Evolutionary conservation across 805 yeast genomes (phyloP), one percentile per base, ranked within the genome.

Genomic region (Yamadazyma laniorum): DNA sequence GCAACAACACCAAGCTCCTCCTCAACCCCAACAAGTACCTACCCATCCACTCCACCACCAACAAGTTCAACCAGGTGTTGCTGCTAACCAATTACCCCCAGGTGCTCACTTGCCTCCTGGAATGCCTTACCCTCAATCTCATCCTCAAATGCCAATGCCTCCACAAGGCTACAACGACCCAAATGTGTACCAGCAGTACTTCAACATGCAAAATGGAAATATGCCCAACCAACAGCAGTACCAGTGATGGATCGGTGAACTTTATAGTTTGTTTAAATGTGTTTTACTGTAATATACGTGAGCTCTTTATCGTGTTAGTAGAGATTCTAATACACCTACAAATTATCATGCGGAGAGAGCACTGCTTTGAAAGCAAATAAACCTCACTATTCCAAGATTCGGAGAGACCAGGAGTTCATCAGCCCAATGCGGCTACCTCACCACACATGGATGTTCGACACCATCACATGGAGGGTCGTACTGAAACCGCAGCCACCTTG

Each of bases 131-230:
- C 75, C 69, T 37, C 65, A 58, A 18, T 49, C 55, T 4, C 51
- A 46, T 29, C 50, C 53, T 15, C 65, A 63, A 42, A 61, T 72
- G 52, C 70, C 70, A 42, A 57, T 70, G 51, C 74, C 76, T 39
- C 61, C 70, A 18, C 68, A 63, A 49, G 69, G 71, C 33, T 76
- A 73, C 47, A 60, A 74, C 45, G 76, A 73, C 48, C 74, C 75
- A 34, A 78, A 75, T 46, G 83, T 77, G 37, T 79, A 80, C 50
- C 80, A 79, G 58, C 83, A 78, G 48, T 80, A 79, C 59, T 77
- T 80, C 53, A 75, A 70, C 48, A 70, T 75, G 58, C 76, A 73
- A 56, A 70, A 74, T 41, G 70, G 70, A 33, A 67, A 63, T 55
- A 55, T 67, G 40, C 72, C 65, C 33, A 68, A 67, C 56, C 73